Evolutionary conservation across 179 eudicot genomes (phyloP).

Genomic region (Pouteria campechiana): DNA sequence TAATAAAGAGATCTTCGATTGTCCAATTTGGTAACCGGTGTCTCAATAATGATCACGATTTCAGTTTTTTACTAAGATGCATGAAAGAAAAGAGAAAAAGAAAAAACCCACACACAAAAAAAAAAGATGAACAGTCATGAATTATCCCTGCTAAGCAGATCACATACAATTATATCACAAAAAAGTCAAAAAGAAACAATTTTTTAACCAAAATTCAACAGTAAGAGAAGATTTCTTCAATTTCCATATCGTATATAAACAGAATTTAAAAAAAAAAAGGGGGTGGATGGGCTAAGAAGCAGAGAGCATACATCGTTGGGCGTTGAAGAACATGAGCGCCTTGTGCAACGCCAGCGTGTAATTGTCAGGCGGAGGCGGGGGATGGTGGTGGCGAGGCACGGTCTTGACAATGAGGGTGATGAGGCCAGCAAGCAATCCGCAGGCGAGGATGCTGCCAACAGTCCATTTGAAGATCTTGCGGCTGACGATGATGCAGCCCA

Average conservation of each 20-base stretch:
- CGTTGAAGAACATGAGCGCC: slow-evolving; percentile 96
- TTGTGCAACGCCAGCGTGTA: slow-evolving; percentile 65
- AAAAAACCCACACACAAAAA: too few relatives aligned
- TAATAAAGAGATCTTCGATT: too few relatives aligned
- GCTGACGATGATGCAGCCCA: slow-evolving; percentile 70
- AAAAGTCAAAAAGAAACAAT: neutral
- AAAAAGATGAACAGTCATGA: too few relatives aligned
- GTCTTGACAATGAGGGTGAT: slow-evolving; percentile 53
- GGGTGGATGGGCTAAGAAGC: neutral
- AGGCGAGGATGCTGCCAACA: slow-evolving; percentile 49
- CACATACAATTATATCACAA: neutral
- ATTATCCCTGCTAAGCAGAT: too few relatives aligned
- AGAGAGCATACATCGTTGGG: slow-evolving; percentile 70
- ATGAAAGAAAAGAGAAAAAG: neutral
- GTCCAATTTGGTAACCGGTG: too few relatives aligned
- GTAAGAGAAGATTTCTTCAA: too few relatives aligned
- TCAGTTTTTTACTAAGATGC: too few relatives aligned
- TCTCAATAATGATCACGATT: too few relatives aligned
- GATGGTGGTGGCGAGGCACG: slow-evolving; percentile 49
- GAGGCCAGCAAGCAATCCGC: slow-evolving; percentile 40
- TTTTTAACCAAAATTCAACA: neutral
- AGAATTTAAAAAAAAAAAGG: neutral
- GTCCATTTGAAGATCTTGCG: slow-evolving; percentile 65
- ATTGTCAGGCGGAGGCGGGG: slow-evolving; percentile 64
- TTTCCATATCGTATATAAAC: too few relatives aligned